phyloP scores from a whole-genome alignment of 306 rosid genomes.

The Prunus davidiana region DNA sequence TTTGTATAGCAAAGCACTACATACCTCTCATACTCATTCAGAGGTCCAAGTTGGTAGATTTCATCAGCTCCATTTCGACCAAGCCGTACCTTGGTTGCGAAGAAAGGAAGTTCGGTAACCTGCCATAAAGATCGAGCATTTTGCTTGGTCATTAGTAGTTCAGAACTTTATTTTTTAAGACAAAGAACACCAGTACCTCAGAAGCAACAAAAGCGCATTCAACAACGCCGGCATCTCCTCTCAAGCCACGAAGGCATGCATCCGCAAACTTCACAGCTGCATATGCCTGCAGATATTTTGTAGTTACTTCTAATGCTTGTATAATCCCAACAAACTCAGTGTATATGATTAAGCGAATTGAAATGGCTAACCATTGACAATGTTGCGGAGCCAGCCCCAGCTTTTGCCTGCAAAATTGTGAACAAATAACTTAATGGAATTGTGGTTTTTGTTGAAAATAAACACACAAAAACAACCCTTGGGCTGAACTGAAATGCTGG shows the following conservation, averaged over 20 bases:
- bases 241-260: conserved; percentile 79
- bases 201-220: conserved; percentile 87
- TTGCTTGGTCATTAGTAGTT: background rate
- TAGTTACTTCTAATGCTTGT: background rate
- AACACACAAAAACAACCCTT: background rate
- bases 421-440: background rate
- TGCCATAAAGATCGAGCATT: conserved; percentile 20
- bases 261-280: conserved; percentile 90
- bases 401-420: conserved; percentile 67
- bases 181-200: conserved; percentile 43
- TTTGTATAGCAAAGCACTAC: background rate
- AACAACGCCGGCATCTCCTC: conserved; percentile 85
- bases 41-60: conserved; percentile 71
- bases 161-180: conserved; percentile 5
- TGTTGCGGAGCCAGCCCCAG: conserved; percentile 95
- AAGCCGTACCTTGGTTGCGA: conserved; percentile 77
- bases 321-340: background rate
- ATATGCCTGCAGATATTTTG: conserved; percentile 54
- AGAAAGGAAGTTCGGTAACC: conserved; percentile 92
- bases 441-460: background rate
- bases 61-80: conserved; percentile 83
- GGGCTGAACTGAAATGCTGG: background rate
- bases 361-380: conserved; percentile 68
- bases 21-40: conserved; percentile 86
- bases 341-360: background rate